Conservation (phyloP, 2,329 filamentous ascomycete species). For the Cladorrhinum sp. region DNA sequence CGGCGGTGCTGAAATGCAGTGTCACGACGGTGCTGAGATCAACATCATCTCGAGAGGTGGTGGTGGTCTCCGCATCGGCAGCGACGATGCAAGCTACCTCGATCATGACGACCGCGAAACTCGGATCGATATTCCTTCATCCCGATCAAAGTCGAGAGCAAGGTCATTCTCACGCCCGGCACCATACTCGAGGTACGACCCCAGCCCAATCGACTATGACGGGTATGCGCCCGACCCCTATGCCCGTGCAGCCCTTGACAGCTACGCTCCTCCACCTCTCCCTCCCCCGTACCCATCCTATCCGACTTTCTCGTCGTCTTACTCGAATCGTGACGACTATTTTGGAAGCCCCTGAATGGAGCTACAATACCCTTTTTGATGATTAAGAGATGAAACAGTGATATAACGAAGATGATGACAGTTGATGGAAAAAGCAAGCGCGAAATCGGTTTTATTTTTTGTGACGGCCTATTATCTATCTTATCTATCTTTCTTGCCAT, state of each 20-base stretch:
- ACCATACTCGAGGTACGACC: conserved; percentile 17
- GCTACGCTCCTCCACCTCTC: conserved; percentile 15
- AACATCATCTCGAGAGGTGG: conserved; percentile 44
- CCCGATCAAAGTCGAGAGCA: conserved; percentile 50
- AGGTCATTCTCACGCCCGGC: conserved; percentile 40
- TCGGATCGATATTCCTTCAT: conserved; percentile 44
- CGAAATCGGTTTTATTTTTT: background rate
- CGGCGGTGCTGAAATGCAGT: conserved; percentile 57
- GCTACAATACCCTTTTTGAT: background rate
- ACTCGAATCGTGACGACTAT: conserved; percentile 14
- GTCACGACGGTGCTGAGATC: conserved; percentile 58
- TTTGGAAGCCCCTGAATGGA: conserved; percentile 4
- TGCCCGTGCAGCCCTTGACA: background rate
- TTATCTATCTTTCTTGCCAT: conserved; percentile 1
- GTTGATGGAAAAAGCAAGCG: conserved; percentile 10
- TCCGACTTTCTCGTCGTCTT: conserved; percentile 23
- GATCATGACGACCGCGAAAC: conserved; percentile 48
- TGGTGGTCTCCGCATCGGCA: conserved; percentile 42
- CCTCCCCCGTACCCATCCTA: conserved; percentile 27
- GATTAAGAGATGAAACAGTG: conserved; percentile 13
- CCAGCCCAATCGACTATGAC: conserved; percentile 18
- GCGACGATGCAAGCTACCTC: conserved; percentile 50
- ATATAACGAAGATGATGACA: conserved; percentile 22
- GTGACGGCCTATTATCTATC: background rate
- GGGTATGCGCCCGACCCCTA: conserved; percentile 6